Conservation (phyloP, 305 asterid species). For the Solanum hybrid region DNA sequence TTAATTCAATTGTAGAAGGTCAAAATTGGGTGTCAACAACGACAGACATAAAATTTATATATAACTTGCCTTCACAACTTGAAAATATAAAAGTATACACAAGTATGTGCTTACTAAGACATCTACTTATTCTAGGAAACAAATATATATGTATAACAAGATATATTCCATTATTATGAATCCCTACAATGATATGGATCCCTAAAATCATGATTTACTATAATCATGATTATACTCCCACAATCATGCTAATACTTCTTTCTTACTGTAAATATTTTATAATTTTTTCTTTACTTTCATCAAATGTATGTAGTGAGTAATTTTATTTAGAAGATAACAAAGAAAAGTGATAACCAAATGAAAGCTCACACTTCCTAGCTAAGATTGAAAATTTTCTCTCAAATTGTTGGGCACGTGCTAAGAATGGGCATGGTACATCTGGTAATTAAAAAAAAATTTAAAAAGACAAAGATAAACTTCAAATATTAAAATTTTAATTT, state of each 20-base stretch:
- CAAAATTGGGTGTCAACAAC: too few relatives aligned
- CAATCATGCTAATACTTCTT: neutral
- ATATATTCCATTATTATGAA: neutral
- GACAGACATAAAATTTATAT: too few relatives aligned
- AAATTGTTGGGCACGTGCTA: neutral
- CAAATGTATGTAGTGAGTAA: neutral
- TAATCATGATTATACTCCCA: neutral
- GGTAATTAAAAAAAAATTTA: too few relatives aligned
- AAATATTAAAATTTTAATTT: too few relatives aligned
- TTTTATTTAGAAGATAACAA: neutral
- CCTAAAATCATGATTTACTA: neutral
- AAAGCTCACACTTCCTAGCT: neutral
- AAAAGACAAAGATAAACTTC: neutral
- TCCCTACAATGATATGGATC: neutral
- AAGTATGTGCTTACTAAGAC: neutral
- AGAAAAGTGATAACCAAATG: neutral
- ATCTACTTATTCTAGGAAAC: neutral
- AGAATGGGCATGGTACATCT: neutral
- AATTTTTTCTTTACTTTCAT: neutral
- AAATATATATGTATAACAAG: too few relatives aligned
- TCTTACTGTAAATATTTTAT: neutral
- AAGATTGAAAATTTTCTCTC: neutral
- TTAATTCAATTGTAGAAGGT: too few relatives aligned
- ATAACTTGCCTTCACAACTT: too few relatives aligned
- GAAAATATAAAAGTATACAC: too few relatives aligned